Conservation (phyloP, 2,329 filamentous ascomycete genomes). For the Cladosporium velox region DNA sequence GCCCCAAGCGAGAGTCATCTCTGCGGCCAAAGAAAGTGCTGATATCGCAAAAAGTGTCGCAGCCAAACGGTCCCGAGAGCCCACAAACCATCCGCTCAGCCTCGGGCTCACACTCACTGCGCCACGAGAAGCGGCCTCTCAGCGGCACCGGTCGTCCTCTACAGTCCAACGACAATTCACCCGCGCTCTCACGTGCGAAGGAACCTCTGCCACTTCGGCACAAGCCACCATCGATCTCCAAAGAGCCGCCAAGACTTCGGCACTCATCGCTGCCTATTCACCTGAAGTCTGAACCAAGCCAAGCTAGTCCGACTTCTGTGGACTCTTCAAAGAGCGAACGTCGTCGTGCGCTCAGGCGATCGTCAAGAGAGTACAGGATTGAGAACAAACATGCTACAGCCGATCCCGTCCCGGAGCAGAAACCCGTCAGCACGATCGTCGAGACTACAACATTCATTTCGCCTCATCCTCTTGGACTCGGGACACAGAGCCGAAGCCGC, state of each 20-base stretch:
- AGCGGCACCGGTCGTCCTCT: constrained; percentile 13
- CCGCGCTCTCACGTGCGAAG: neutral
- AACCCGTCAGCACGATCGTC: constrained; percentile 6
- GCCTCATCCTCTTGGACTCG: constrained; percentile 12
- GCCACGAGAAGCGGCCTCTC: constrained; percentile 19
- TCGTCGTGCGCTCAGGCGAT: constrained; percentile 12
- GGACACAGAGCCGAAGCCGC: constrained; percentile 8
- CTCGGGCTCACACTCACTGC: constrained; percentile 17
- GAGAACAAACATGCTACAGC: constrained; percentile 6
- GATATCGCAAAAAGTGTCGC: neutral
- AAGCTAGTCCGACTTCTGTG: neutral
- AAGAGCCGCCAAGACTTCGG: constrained; percentile 1
- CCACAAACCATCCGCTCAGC: constrained; percentile 5
- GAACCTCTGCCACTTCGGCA: neutral
- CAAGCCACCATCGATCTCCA: neutral
- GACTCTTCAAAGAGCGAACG: neutral
- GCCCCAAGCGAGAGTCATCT: neutral
- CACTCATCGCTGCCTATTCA: constrained; percentile 16
- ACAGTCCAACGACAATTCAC: constrained; percentile 12
- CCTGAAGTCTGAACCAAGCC: neutral
- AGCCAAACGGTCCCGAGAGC: neutral
- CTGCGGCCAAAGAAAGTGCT: constrained; percentile 9
- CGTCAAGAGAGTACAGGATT: constrained; percentile 16
- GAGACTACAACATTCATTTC: constrained; percentile 14
- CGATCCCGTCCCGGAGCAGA: neutral